A percentile compares a stretch with the other conserved stretches of the same genome.
Conservation (phyloP, 352 stramenopile genomes). For the Albugo laibachii region DNA sequence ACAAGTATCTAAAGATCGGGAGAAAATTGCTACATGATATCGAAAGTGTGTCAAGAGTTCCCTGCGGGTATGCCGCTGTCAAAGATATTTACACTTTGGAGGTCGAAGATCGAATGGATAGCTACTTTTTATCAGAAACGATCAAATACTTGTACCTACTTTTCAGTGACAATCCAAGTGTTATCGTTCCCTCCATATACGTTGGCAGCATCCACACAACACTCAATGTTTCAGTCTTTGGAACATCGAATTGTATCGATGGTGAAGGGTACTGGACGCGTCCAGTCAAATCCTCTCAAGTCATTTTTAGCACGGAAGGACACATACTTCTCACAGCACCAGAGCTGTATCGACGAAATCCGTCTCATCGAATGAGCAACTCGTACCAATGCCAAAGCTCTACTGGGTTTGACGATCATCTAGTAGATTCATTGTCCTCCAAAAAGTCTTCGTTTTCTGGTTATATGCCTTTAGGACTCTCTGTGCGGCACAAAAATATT, state of each 20-base stretch:
- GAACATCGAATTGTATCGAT: not conserved
- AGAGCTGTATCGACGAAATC: conserved; percentile 20
- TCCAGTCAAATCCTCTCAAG: conserved; percentile 34
- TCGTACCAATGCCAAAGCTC: conserved; percentile 24
- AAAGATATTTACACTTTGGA: conserved; percentile 77
- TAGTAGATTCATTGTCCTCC: conserved; percentile 10
- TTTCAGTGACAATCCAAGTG: conserved; percentile 84
- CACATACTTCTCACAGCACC: conserved; percentile 49
- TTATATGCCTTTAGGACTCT: conserved; percentile 23
- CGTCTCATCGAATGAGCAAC: not conserved
- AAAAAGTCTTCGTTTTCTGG: not conserved
- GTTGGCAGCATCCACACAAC: conserved; percentile 3
- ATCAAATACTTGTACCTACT: conserved; percentile 98
- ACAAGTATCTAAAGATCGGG: conserved; percentile 81
- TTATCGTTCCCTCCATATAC: conserved; percentile 31
- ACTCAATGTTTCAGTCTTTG: not conserved
- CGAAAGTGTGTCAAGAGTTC: conserved; percentile 62
- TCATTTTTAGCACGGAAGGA: conserved; percentile 70
- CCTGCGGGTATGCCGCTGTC: conserved; percentile 86
- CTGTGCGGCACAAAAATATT: conserved; percentile 27
- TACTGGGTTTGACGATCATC: conserved; percentile 15
- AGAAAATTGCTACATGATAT: conserved; percentile 78
- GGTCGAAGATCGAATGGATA: conserved; percentile 95
- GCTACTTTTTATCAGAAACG: conserved; percentile 97
- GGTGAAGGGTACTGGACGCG: conserved; percentile 8